Percentiles rank a stretch among this genome's conserved stretches.
phyloP scores from a whole-genome alignment of 305 asterid species.

The Fraxinus ornus region DNA sequence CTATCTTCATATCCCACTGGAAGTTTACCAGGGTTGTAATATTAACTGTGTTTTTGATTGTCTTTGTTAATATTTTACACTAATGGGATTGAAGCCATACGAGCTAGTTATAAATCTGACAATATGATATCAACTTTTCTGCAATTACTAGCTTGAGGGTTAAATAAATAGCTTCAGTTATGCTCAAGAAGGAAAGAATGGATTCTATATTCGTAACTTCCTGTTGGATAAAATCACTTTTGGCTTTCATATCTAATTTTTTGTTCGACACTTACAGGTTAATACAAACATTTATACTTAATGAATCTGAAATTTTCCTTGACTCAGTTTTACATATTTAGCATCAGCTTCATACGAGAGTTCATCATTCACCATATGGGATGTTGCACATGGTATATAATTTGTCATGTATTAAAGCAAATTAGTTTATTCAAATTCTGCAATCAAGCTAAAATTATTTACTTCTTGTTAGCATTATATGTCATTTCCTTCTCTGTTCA shows the following conservation, averaged over 20 bases:
- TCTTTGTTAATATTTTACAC: background rate
- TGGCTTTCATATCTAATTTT: background rate
- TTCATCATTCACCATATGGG: constrained; percentile 94
- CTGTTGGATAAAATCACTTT: background rate
- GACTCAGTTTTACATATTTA: constrained; percentile 64
- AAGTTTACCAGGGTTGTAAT: constrained; percentile 9
- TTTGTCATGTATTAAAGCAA: constrained; percentile 10
- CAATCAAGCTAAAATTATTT: background rate
- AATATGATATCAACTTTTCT: background rate
- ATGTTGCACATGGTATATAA: constrained; percentile 81
- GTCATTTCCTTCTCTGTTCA: background rate
- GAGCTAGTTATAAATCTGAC: background rate
- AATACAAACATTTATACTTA: background rate
- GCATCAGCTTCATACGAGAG: constrained; percentile 91
- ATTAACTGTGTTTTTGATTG: background rate
- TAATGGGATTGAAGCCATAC: background rate
- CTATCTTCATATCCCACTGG: background rate
- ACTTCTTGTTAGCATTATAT: constrained; percentile 3
- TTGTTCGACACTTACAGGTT: background rate
- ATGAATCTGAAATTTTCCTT: constrained; percentile 38
- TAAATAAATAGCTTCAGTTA: no score
- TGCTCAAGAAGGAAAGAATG: background rate
- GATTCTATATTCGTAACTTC: background rate
- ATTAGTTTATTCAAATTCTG: background rate
- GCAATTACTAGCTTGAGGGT: background rate